Conservation (phyloP, 805 yeast species). For the Kuraishia piskuri region DNA sequence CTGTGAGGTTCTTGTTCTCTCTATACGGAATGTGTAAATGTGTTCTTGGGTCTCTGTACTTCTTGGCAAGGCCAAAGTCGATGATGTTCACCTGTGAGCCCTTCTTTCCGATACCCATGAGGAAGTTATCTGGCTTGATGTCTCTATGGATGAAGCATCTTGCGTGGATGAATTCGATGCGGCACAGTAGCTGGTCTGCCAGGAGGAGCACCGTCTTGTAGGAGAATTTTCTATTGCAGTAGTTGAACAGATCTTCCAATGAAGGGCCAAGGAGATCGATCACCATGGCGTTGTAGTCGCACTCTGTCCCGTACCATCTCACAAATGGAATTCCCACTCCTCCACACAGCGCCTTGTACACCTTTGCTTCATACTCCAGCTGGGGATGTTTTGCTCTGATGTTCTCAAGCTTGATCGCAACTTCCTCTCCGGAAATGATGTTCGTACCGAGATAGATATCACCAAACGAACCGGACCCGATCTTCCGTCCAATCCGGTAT, state of each 20-base stretch:
- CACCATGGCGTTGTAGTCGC: slow-evolving; percentile 95
- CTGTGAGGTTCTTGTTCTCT: slow-evolving; percentile 92
- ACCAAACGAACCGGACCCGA: slow-evolving; percentile 96
- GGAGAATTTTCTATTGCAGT: slow-evolving; percentile 89
- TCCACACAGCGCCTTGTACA: slow-evolving; percentile 87
- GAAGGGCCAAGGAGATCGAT: slow-evolving; percentile 94
- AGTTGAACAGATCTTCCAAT: slow-evolving; percentile 89
- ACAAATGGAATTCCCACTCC: slow-evolving; percentile 97
- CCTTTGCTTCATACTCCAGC: slow-evolving; percentile 93
- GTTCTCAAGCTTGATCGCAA: slow-evolving; percentile 90
- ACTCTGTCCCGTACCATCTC: slow-evolving; percentile 95
- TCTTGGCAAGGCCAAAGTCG: slow-evolving; percentile 91
- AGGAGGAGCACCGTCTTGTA: slow-evolving; percentile 86
- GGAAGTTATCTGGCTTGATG: slow-evolving; percentile 75
- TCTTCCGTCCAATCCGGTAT: slow-evolving; percentile 87
- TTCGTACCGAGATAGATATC: slow-evolving; percentile 92
- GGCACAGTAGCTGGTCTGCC: slow-evolving; percentile 90
- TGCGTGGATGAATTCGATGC: slow-evolving; percentile 93
- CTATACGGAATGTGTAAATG: slow-evolving; percentile 93
- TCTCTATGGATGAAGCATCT: slow-evolving; percentile 84
- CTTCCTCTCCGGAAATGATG: slow-evolving; percentile 93
- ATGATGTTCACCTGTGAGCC: slow-evolving; percentile 94
- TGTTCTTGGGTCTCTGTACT: slow-evolving; percentile 89
- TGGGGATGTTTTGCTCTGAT: slow-evolving; percentile 93
- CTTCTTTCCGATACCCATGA: slow-evolving; percentile 86